Evolutionary conservation across 805 yeast species (phyloP).

Genomic region (Ascoidea asiatica): DNA sequence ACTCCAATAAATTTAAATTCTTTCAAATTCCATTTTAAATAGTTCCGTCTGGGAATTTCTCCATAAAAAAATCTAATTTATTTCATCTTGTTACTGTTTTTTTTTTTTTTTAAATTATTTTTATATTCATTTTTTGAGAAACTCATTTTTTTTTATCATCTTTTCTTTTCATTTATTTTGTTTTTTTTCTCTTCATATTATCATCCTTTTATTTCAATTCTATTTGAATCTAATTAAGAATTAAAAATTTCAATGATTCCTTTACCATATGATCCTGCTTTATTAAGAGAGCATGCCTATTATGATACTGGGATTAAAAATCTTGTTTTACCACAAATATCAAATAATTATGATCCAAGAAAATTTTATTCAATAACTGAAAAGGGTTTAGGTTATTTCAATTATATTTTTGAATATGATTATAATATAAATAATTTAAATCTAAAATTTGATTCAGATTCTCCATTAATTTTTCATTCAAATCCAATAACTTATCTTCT

Average conservation of each 20-base stretch:
- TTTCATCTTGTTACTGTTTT: too few species aligned
- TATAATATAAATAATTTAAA: too few species aligned
- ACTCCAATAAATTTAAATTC: too few species aligned
- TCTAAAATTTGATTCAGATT: too few species aligned
- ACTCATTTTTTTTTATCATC: not conserved
- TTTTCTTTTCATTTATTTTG: not conserved
- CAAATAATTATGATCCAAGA: not conserved
- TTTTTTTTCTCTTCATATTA: not conserved
- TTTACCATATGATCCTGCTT: slow-evolving; percentile 20
- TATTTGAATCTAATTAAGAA: not conserved
- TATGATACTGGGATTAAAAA: slow-evolving; percentile 13
- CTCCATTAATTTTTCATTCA: too few species aligned
- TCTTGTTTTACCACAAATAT: slow-evolving; percentile 2
- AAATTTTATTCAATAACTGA: slow-evolving; percentile 6
- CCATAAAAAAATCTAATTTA: too few species aligned
- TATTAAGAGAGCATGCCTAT: slow-evolving; percentile 23
- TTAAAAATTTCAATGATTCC: slow-evolving; percentile 12
- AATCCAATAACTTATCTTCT: too few species aligned
- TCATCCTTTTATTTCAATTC: too few species aligned
- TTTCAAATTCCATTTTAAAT: too few species aligned
- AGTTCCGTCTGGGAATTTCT: too few species aligned
- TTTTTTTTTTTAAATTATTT: too few species aligned
- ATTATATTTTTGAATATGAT: slow-evolving; percentile 1
- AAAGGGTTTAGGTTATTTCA: slow-evolving; percentile 8
- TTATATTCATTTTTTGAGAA: too few species aligned